Conservation (phyloP, 2,329 filamentous ascomycete species). For the Cercospora nicotianae region DNA sequence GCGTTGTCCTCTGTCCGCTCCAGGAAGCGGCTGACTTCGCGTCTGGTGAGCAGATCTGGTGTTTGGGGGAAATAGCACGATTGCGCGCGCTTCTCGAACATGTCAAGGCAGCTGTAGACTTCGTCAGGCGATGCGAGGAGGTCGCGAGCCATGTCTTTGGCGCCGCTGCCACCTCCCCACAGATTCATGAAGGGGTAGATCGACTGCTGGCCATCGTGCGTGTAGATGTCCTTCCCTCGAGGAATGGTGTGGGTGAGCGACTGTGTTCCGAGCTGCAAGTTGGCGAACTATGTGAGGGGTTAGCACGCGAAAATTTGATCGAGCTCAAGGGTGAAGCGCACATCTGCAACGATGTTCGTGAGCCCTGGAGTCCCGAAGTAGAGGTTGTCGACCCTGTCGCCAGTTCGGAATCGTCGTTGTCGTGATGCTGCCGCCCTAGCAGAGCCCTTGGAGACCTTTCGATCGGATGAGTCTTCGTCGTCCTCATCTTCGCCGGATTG, state of each 20-base stretch:
- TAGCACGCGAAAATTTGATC: conserved; percentile 15
- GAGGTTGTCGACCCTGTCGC: conserved; percentile 47
- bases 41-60: conserved; percentile 46
- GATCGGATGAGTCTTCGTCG: conserved; percentile 33
- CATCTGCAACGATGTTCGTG: conserved; percentile 50
- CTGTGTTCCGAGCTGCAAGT: conserved; percentile 42
- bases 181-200: conserved; percentile 51
- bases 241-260: conserved; percentile 47
- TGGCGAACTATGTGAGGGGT: conserved; percentile 42
- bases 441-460: conserved; percentile 28
- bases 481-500: conserved; percentile 43
- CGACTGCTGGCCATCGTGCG: conserved; percentile 35
- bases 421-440: conserved; percentile 30
- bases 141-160: conserved; percentile 34
- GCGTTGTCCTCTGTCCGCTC: conserved; percentile 46
- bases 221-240: conserved; percentile 44
- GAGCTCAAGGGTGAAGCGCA: conserved; percentile 30
- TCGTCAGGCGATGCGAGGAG: conserved; percentile 44
- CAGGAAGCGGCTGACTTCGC: conserved; percentile 50
- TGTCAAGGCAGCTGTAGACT: conserved; percentile 43
- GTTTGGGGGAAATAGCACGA: conserved; percentile 49
- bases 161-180: conserved; percentile 30
- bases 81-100: conserved; percentile 47
- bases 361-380: conserved; percentile 54
- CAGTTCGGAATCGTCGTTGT: conserved; percentile 41